Evolutionary conservation across 2,329 filamentous ascomycete species (phyloP).

Genomic region (Colletotrichum liriopes): DNA sequence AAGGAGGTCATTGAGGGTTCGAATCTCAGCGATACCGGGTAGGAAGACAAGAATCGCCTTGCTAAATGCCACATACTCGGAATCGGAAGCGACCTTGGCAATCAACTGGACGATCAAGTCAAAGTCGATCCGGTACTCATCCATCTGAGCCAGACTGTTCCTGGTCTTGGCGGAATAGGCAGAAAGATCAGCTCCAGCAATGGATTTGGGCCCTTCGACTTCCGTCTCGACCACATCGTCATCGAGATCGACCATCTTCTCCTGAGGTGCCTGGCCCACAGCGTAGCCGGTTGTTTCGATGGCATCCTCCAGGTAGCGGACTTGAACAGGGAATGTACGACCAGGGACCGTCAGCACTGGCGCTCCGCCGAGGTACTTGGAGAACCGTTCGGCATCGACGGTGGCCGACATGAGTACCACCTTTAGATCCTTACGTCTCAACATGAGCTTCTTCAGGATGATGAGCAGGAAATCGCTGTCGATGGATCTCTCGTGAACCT

Average conservation of each 20-base stretch:
- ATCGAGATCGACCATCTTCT: conserved; percentile 74
- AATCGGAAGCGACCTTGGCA: conserved; percentile 79
- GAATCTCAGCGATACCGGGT: conserved; percentile 94
- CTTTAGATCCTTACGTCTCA: conserved; percentile 85
- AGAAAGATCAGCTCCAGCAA: conserved; percentile 70
- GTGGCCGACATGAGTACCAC: conserved; percentile 98
- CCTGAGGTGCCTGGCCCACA: conserved; percentile 59
- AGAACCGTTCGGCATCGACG: conserved; percentile 93
- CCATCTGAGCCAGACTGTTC: conserved; percentile 81
- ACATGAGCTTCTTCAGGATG: conserved; percentile 86
- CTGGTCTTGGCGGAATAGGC: conserved; percentile 85
- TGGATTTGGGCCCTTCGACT: conserved; percentile 60
- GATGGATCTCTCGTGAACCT: conserved; percentile 96
- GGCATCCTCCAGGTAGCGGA: conserved; percentile 92
- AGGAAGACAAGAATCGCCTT: conserved; percentile 95
- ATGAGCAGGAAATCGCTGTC: conserved; percentile 97
- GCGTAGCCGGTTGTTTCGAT: conserved; percentile 88
- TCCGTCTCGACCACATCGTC: conserved; percentile 71
- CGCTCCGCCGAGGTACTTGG: conserved; percentile 86
- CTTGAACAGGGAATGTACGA: conserved; percentile 91
- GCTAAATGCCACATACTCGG: conserved; percentile 79
- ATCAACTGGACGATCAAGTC: conserved; percentile 88
- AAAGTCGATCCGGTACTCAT: conserved; percentile 94
- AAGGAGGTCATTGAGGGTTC: conserved; percentile 88
- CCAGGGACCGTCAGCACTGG: conserved; percentile 93